Base-by-base conservation (phyloP, 2,329 filamentous ascomycete genomes). In the Alternaria metachromatica region DNA sequence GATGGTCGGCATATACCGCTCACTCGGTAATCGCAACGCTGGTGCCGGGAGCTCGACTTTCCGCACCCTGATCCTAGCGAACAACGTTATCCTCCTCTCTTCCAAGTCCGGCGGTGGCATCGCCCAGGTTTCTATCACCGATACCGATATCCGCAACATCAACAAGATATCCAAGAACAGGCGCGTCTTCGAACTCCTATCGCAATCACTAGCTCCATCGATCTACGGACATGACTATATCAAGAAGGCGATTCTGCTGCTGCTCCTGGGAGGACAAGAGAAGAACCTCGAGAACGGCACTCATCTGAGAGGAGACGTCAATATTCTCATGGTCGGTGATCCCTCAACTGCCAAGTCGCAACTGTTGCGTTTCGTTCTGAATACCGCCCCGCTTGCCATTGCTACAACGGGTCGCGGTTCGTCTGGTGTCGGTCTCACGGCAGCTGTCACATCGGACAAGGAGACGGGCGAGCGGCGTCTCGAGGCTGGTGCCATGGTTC, bases 291-390 rank as follows among this genome's bases (percentile, higher is more conserved):
- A 98, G 67, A 99, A 99, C 73, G 96, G 96, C 62, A 98, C 96
- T 1, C 96, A 99, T 87, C 83, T 99, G 78, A 91, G 96, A 87
- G 96, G 96, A 84, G 96, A 99, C 76, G 98, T 99, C 83, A 99
- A 99, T 80, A 97, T 99, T 70, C 86, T 99, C 55, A 98, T 99
- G 96, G 95, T 99, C 46, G 96, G 96, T 82, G 96, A 99, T 80
- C 96, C 96, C 4, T 99, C 96, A 0, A 99, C 96, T 0, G 96
- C 96, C 64, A 99, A 99, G 80, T 99, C 96, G n/a, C 96, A 99
- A 78, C 87, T 99, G 59, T 87, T 99, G 45, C 92, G 96, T 25
- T 99, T 99, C 75, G 96, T 99, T 12, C 87, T 98, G 69, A 99
- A 99, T 79, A 99, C 96, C 1, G 96, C 96, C 3, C 96, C 96